Conservation (phyloP, 192 early-diverging fungal species). For the Backusella circina region DNA sequence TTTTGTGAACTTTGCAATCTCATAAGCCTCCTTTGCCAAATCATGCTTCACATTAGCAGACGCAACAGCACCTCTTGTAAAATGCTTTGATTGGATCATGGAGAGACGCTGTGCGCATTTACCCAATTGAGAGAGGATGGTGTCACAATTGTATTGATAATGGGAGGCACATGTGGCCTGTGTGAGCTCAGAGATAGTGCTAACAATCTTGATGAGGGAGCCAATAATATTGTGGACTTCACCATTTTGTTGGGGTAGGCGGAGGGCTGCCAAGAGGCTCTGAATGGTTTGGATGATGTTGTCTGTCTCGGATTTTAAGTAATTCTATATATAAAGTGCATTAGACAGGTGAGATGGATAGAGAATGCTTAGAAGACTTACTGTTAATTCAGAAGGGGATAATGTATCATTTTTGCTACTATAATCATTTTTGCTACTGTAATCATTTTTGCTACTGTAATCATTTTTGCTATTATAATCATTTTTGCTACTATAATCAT, state of each 20-base stretch:
- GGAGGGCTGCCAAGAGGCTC: constrained; percentile 59
- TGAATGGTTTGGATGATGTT: constrained; percentile 79
- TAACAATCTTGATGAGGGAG: constrained; percentile 33
- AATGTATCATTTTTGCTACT: not conserved
- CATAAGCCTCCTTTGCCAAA: constrained; percentile 79
- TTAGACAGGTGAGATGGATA: too few relatives aligned
- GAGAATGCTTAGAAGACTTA: constrained; percentile 3
- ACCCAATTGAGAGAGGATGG: not conserved
- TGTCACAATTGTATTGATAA: not conserved
- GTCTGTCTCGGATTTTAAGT: constrained; percentile 69
- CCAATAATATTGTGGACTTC: constrained; percentile 39
- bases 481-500: not conserved
- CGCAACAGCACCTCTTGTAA: constrained; percentile 32
- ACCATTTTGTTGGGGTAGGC: constrained; percentile 25
- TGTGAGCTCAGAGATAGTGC: constrained; percentile 46
- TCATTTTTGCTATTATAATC: not conserved
- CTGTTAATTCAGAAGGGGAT: constrained; percentile 1
- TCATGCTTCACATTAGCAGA: constrained; percentile 76
- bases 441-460: not conserved
- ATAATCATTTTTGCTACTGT: not conserved
- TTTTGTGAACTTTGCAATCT: constrained; percentile 89
- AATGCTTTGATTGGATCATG: not conserved
- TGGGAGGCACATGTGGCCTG: constrained; percentile 37
- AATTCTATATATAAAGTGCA: constrained; percentile 49
- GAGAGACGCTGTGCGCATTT: not conserved